Conservation (phyloP, 1,284 basidiomycete genomes). For the Vanrija pseudolonga region DNA sequence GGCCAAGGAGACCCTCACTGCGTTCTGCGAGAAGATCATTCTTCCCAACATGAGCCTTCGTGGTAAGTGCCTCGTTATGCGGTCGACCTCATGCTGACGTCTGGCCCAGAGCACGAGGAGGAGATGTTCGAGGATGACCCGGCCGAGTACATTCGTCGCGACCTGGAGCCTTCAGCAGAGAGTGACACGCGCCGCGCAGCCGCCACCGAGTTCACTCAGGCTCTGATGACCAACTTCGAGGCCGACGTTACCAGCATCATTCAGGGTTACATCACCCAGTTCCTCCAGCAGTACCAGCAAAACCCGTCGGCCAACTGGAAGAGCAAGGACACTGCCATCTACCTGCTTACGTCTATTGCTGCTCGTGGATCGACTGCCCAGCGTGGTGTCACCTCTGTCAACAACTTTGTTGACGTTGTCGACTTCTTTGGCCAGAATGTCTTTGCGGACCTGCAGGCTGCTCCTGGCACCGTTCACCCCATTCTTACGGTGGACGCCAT, state of each 20-base stretch:
- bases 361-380: conserved; percentile 76
- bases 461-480: conserved; percentile 67
- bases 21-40: conserved; percentile 83
- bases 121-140: conserved; percentile 98
- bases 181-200: conserved; percentile 80
- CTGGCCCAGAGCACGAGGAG: conserved; percentile 67
- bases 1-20: conserved; percentile 67
- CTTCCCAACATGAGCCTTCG: conserved; percentile 86
- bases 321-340: conserved; percentile 94
- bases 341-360: conserved; percentile 85
- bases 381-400: conserved; percentile 91
- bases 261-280: conserved; percentile 72
- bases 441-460: conserved; percentile 77
- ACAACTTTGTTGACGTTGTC: conserved; percentile 87
- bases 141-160: conserved; percentile 87
- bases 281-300: conserved; percentile 58
- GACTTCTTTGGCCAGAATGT: conserved; percentile 93
- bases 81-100: conserved; percentile 4
- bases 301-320: conserved; percentile 77
- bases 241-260: conserved; percentile 79
- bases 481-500: conserved; percentile 96
- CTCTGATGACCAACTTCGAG: conserved; percentile 77
- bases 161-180: conserved; percentile 59
- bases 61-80: conserved; percentile 43
- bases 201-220: conserved; percentile 86